Conservation (phyloP, 2,329 filamentous ascomycete species). For the Trichoderma sp. region DNA sequence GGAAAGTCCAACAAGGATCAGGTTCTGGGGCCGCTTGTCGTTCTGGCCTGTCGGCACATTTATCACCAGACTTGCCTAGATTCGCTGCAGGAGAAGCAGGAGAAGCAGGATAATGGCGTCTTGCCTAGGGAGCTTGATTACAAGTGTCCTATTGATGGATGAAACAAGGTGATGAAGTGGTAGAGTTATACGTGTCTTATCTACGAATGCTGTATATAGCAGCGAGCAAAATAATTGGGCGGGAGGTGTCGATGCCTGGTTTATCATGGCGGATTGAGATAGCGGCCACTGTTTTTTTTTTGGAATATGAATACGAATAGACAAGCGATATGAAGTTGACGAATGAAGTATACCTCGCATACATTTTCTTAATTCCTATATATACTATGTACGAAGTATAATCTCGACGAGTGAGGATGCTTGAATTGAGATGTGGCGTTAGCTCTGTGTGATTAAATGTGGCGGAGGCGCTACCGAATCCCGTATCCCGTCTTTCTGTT, state of each 20-base stretch:
- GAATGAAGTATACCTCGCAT: background rate
- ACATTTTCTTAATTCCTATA: too few species aligned
- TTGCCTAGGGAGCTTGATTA: conserved; percentile 49
- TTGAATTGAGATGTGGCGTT: background rate
- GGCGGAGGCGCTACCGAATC: background rate
- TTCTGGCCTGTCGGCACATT: conserved; percentile 68
- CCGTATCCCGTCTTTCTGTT: background rate
- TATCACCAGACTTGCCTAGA: conserved; percentile 70
- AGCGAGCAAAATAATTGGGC: background rate
- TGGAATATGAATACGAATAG: conserved; percentile 10
- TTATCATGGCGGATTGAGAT: background rate
- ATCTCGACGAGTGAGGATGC: background rate
- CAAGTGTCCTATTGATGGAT: conserved; percentile 55
- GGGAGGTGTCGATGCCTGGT: background rate
- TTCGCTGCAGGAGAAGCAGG: conserved; percentile 54
- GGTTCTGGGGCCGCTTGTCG: conserved; percentile 61
- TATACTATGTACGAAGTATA: background rate
- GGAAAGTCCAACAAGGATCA: conserved; percentile 37
- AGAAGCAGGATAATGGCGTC: conserved; percentile 48
- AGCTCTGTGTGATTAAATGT: background rate
- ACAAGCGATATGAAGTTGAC: conserved; percentile 1
- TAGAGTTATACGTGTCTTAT: background rate
- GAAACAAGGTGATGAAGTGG: background rate
- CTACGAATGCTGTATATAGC: background rate
- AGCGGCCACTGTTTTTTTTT: background rate